Conservation (phyloP, 106 monocot genomes). For the Alisma plantagoaquatica region DNA sequence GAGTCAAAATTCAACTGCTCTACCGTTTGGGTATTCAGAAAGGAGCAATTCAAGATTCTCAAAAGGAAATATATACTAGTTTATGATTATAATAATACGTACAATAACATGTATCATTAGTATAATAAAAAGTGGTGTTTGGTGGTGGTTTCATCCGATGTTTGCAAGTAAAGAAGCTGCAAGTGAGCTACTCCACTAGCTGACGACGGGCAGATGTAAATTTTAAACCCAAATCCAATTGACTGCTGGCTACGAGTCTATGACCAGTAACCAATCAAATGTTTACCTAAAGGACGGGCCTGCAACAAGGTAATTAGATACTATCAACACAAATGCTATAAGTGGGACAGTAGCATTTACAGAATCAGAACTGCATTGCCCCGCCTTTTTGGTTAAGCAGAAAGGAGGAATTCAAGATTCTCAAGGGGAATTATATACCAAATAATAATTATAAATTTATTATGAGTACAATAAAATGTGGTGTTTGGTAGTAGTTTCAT, state of each 20-base stretch:
- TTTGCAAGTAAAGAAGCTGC: no score
- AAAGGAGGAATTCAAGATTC: background rate
- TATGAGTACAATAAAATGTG: background rate
- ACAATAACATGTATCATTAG: background rate
- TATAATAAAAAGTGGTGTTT: background rate
- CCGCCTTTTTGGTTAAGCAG: background rate
- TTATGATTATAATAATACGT: background rate
- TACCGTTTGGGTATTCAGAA: background rate
- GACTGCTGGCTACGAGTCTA: no score
- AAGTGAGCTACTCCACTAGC: no score
- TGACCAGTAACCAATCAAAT: no score
- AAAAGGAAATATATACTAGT: background rate
- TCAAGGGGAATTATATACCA: background rate
- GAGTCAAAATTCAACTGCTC: background rate
- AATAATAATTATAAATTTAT: background rate
- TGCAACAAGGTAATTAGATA: background rate
- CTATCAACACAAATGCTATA: no score
- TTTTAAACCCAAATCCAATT: no score
- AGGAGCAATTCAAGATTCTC: background rate
- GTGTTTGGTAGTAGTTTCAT: no score
- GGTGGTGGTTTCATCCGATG: no score
- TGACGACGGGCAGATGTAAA: no score
- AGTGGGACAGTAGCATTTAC: background rate
- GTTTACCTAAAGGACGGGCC: slow-evolving; percentile 24
- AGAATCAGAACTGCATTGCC: background rate